phyloP scores from a whole-genome alignment of 805 yeast species.

The Debaryomyces prosopidis region DNA sequence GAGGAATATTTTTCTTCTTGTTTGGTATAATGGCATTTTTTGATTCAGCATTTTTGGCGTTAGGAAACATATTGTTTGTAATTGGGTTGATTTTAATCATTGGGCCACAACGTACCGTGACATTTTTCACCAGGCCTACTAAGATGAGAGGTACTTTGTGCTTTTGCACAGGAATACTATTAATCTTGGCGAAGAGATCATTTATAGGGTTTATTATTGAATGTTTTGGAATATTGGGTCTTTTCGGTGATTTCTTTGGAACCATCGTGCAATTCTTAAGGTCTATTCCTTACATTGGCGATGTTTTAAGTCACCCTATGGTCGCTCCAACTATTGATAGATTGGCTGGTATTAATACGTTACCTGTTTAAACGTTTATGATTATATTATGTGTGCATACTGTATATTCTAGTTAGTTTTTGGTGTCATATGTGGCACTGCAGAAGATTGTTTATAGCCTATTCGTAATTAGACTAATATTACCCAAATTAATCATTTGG shows the following conservation, averaged over 20 bases:
- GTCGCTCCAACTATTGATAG: constrained; percentile 68
- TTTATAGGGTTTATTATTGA: constrained; percentile 85
- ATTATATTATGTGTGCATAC: not conserved
- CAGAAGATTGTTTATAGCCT: not conserved
- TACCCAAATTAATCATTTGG: constrained; percentile 1
- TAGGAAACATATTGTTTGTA: constrained; percentile 80
- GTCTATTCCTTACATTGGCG: constrained; percentile 86
- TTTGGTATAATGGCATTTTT: constrained; percentile 85
- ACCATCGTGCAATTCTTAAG: constrained; percentile 84
- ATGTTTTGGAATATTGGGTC: constrained; percentile 81
- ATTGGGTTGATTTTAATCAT: constrained; percentile 85
- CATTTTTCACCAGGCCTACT: constrained; percentile 82
- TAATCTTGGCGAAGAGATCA: constrained; percentile 75
- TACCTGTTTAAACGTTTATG: constrained; percentile 30
- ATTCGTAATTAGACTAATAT: constrained; percentile 1
- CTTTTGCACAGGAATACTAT: constrained; percentile 69
- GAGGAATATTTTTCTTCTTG: constrained; percentile 74
- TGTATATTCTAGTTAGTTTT: constrained; percentile 1
- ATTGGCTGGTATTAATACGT: constrained; percentile 42
- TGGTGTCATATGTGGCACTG: not conserved
- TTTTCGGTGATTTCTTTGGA: constrained; percentile 93
- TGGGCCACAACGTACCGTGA: constrained; percentile 80
- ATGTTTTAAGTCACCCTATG: constrained; percentile 73
- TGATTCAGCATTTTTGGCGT: constrained; percentile 83
- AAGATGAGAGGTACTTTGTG: constrained; percentile 86